Evolutionary conservation across 805 yeast species (phyloP).

Genomic region (Sungouiella blattae): DNA sequence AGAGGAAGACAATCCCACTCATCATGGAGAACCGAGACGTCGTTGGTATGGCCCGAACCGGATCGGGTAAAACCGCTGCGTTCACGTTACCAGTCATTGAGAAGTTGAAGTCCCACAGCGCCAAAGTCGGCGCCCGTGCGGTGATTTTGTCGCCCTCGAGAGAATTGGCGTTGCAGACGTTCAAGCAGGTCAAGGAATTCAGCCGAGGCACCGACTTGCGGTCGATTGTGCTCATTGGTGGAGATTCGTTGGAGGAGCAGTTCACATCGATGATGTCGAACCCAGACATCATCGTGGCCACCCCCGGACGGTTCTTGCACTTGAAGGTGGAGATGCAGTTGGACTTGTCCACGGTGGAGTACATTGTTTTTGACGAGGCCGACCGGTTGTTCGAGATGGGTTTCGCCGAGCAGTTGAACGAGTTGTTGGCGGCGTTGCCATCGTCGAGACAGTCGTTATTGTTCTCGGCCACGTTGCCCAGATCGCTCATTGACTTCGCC

Average conservation of each 20-base stretch:
- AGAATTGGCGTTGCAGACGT: slow-evolving; percentile 93
- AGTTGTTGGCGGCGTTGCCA: slow-evolving; percentile 80
- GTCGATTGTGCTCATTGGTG: slow-evolving; percentile 83
- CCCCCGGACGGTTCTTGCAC: slow-evolving; percentile 97
- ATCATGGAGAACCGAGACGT: slow-evolving; percentile 86
- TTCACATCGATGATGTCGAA: slow-evolving; percentile 87
- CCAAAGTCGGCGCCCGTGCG: slow-evolving; percentile 86
- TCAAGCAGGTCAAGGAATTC: slow-evolving; percentile 84
- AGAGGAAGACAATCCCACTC: slow-evolving; percentile 89
- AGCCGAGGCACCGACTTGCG: slow-evolving; percentile 80
- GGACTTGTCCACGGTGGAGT: slow-evolving; percentile 79
- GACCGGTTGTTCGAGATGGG: slow-evolving; percentile 97
- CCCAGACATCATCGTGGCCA: slow-evolving; percentile 93
- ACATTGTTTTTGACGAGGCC: slow-evolving; percentile 94
- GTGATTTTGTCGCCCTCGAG: slow-evolving; percentile 90
- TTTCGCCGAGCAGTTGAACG: slow-evolving; percentile 88
- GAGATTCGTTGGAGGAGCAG: slow-evolving; percentile 97
- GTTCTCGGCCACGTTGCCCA: slow-evolving; percentile 94
- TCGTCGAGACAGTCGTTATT: slow-evolving; percentile 79
- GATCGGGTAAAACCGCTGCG: slow-evolving; percentile 98
- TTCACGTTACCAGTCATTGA: slow-evolving; percentile 89
- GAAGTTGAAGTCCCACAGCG: slow-evolving; percentile 74
- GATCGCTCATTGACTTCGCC: slow-evolving; percentile 90
- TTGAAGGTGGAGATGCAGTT: slow-evolving; percentile 92
- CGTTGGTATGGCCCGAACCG: slow-evolving; percentile 99